Evolutionary conservation across 2,329 filamentous ascomycete genomes (phyloP).

Genomic region (Beauveria rudraprayagi): DNA sequence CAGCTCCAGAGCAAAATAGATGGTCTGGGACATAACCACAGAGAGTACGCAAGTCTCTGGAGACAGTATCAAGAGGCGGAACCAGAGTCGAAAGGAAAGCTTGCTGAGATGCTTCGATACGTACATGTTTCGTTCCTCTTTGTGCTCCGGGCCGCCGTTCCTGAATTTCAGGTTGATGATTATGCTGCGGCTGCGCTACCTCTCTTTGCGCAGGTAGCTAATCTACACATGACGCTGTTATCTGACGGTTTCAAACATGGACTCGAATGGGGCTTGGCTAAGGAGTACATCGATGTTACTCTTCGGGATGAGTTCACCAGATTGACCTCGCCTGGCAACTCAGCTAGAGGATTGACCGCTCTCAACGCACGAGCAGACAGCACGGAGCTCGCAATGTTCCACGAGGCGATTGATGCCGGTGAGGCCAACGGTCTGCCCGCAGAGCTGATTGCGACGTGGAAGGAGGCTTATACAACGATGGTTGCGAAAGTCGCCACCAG

Average conservation of each 20-base stretch:
- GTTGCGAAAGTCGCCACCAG: not conserved
- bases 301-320: not conserved
- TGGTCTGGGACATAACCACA: not conserved
- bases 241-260: not conserved
- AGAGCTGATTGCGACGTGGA: not conserved
- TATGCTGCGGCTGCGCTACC: not conserved
- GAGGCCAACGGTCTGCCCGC: not conserved
- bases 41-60: not conserved
- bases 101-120: not conserved
- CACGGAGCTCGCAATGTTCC: not conserved
- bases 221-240: not conserved
- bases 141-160: not conserved
- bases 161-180: not conserved
- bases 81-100: not conserved
- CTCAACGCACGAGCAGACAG: not conserved
- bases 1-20: not conserved
- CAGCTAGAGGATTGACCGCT: not conserved
- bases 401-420: not conserved
- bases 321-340: not conserved
- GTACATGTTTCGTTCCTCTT: not conserved
- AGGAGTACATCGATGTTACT: not conserved
- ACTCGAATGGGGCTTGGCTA: not conserved
- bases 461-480: not conserved
- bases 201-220: not conserved
- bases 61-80: not conserved